These are phyloP conservation scores for Discostella stelligeroides DNA, from an alignment of 108 stramenopile species.

Conservation along the genomic window DNA sequence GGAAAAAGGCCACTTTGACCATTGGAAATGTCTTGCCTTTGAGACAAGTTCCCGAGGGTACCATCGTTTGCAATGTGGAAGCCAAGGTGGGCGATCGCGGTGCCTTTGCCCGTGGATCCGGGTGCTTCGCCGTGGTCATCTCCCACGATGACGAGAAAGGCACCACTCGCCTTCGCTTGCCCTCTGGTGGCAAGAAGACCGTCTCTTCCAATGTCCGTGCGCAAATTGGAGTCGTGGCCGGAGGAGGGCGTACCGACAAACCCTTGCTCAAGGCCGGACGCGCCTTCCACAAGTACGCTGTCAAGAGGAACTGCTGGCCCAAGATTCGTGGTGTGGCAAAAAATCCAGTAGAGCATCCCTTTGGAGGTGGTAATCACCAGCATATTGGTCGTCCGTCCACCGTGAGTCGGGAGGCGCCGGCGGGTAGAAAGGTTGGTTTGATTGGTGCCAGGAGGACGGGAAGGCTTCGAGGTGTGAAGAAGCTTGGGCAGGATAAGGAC, in stretches of 20 bases:
- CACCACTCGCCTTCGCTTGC: conserved; percentile 97
- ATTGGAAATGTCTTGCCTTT: conserved; percentile 98
- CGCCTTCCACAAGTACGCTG: conserved; percentile 99
- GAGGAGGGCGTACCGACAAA: conserved; percentile 99
- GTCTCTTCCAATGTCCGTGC: conserved; percentile 91
- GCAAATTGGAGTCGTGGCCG: conserved; percentile 98
- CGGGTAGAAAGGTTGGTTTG: conserved; percentile 98
- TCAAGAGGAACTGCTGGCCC: conserved; percentile 99
- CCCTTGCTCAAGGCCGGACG: conserved; percentile 99
- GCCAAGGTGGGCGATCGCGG: conserved; percentile 95
- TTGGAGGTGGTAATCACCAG: conserved; percentile 99
- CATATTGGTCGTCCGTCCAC: conserved; percentile 99
- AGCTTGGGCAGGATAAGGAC: conserved; percentile 93
- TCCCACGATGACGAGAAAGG: conserved; percentile 99
- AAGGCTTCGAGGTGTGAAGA: conserved; percentile 98
- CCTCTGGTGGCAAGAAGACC: conserved; percentile 99
- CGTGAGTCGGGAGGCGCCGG: conserved; percentile 81
- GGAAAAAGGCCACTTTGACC: conserved; percentile 96
- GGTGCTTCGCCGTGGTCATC: conserved; percentile 97
- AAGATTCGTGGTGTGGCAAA: conserved; percentile 99
- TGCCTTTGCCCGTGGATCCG: conserved; percentile 94
- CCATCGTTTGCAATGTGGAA: conserved; percentile 99
- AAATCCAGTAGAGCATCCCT: conserved; percentile 99
- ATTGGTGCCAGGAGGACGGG: conserved; percentile 99
- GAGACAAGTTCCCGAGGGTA: conserved; percentile 95